These are phyloP conservation scores for Lentithecium fluviatile DNA, from an alignment of 495 filamentous ascomycete genomes.

Conservation along the genomic window DNA sequence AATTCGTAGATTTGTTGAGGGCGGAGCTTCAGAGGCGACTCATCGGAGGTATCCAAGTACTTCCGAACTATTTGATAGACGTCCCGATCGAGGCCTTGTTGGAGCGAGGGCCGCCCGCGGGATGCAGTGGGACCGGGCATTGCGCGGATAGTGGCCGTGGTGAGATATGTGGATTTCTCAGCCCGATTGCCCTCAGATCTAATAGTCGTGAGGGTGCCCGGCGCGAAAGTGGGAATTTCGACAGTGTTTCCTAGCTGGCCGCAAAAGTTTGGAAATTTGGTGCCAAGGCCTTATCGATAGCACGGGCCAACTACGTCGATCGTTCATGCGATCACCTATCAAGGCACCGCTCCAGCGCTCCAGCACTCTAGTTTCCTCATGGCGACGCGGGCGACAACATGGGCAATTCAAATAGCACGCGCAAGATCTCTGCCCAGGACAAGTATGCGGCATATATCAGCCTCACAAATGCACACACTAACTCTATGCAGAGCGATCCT, in stretches of 20 bases:
- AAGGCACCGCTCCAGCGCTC: slow-evolving; percentile 21
- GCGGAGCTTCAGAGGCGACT: slow-evolving; percentile 50
- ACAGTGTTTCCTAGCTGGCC: too few species aligned
- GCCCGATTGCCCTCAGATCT: not conserved
- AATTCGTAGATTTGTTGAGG: slow-evolving; percentile 66
- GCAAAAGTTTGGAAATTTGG: slow-evolving; percentile 2
- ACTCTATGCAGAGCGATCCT: slow-evolving; percentile 71
- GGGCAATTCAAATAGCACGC: slow-evolving; percentile 64
- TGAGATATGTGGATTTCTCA: not conserved
- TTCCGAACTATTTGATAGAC: slow-evolving; percentile 76
- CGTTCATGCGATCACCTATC: not conserved
- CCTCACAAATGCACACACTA: not conserved
- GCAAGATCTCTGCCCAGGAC: slow-evolving; percentile 72
- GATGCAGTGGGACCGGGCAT: slow-evolving; percentile 5
- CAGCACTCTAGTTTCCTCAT: slow-evolving; percentile 22
- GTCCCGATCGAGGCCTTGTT: slow-evolving; percentile 38
- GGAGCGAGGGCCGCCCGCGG: slow-evolving; percentile 31
- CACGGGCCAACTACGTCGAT: not conserved
- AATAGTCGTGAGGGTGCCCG: not conserved
- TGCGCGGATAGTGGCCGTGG: not conserved
- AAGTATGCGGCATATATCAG: slow-evolving; percentile 47
- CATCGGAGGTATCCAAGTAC: slow-evolving; percentile 58
- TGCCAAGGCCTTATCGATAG: slow-evolving; percentile 23
- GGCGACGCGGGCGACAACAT: slow-evolving; percentile 46
- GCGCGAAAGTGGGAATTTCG: too few species aligned